A percentile compares a stretch with the other conserved stretches of the same genome.
These are phyloP conservation scores for Leccinum aurantiacum DNA, from an alignment of 768 basidiomycete species.

Conservation along the genomic window DNA sequence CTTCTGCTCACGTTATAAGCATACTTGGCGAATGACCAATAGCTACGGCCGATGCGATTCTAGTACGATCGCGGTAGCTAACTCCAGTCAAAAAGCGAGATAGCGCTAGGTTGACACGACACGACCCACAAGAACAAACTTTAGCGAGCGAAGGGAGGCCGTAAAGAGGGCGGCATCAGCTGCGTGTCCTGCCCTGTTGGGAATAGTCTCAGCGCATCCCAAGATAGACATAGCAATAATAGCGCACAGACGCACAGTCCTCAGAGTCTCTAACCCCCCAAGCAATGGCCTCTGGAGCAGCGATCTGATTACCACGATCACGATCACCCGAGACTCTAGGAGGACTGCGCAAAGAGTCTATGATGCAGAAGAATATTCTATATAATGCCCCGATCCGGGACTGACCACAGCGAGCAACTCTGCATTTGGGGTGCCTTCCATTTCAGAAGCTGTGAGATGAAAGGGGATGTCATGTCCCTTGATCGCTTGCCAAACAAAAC, in stretches of 20 bases:
- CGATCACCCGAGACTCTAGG: constrained; percentile 1
- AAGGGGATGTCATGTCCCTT: constrained; percentile 32
- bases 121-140: constrained; percentile 7
- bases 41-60: constrained; percentile 9
- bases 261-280: neutral
- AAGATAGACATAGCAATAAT: constrained; percentile 23
- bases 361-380: constrained; percentile 21
- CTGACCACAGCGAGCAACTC: constrained; percentile 14
- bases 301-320: constrained; percentile 10
- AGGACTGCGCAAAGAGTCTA: constrained; percentile 15
- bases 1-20: constrained; percentile 18
- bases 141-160: constrained; percentile 25
- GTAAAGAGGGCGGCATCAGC: constrained; percentile 36
- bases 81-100: constrained; percentile 22
- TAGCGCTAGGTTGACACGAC: constrained; percentile 3
- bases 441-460: constrained; percentile 33
- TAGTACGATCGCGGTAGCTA: constrained; percentile 10
- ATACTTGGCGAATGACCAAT: constrained; percentile 13
- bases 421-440: constrained; percentile 28
- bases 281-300: neutral
- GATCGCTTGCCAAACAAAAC: constrained; percentile 27
- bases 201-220: constrained; percentile 13
- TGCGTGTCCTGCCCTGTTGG: constrained; percentile 26
- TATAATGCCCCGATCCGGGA: constrained; percentile 11
- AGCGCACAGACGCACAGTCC: neutral